phyloP scores from a whole-genome alignment of 495 filamentous ascomycete species.

The Penicillium coprophilum region DNA sequence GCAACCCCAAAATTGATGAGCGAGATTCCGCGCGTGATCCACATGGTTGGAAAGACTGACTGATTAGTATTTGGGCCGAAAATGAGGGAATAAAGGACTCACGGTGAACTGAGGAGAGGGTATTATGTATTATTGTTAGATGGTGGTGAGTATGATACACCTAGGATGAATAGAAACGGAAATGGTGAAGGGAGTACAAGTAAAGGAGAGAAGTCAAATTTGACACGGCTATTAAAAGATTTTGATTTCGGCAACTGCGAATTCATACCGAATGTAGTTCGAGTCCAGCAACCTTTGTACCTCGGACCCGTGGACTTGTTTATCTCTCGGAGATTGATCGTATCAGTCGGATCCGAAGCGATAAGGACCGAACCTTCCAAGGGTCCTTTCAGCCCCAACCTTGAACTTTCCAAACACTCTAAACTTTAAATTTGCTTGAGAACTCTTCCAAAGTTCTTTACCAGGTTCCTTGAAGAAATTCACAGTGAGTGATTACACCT shows the following conservation, averaged over 20 bases:
- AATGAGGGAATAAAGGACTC: not conserved
- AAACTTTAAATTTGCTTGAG: too few relatives aligned
- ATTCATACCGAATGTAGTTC: not conserved
- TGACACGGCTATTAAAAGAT: not conserved
- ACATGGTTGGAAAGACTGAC: conserved; percentile 29
- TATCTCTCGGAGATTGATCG: not conserved
- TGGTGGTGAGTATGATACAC: not conserved
- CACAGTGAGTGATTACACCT: not conserved
- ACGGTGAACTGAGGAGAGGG: not conserved
- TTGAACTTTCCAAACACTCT: too few relatives aligned
- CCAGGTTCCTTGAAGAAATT: not conserved
- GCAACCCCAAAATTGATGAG: conserved; percentile 62
- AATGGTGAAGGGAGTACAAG: not conserved
- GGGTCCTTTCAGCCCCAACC: too few relatives aligned
- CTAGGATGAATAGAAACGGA: not conserved
- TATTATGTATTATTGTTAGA: not conserved
- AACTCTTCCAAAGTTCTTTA: too few relatives aligned
- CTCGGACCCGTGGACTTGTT: too few relatives aligned
- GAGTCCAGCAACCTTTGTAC: not conserved
- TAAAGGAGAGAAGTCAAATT: not conserved
- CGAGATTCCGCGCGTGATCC: conserved; percentile 57
- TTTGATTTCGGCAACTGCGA: not conserved
- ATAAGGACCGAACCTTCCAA: not conserved
- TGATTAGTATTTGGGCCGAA: not conserved
- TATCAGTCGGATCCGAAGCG: conserved; percentile 4